Evolutionary conservation across 352 stramenopile genomes (phyloP).

Genomic region (Pilasporangium apinafurcum): DNA sequence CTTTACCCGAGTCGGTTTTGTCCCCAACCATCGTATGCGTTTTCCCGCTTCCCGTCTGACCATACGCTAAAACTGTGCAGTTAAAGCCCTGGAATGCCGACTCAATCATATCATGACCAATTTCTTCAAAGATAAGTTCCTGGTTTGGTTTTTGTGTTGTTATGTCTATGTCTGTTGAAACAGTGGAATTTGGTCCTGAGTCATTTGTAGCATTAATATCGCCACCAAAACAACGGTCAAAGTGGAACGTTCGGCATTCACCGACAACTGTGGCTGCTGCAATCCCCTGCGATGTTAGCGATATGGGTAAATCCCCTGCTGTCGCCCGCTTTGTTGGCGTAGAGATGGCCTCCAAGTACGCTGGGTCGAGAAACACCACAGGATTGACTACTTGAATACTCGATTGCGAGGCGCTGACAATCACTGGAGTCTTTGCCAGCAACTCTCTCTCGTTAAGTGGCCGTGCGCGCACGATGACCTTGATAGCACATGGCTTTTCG

Average conservation of each 20-base stretch:
- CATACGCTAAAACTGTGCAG: slow-evolving; percentile 78
- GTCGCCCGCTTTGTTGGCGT: slow-evolving; percentile 12
- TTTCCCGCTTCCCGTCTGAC: slow-evolving; percentile 76
- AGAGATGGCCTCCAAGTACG: slow-evolving; percentile 35
- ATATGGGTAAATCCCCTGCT: slow-evolving; percentile 9
- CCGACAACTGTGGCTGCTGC: slow-evolving; percentile 25
- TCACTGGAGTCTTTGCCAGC: slow-evolving; percentile 31
- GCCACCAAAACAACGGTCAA: slow-evolving; percentile 72
- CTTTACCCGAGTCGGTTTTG: slow-evolving; percentile 47
- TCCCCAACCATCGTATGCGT: slow-evolving; percentile 84
- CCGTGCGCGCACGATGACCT: slow-evolving; percentile 67
- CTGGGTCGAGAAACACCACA: slow-evolving; percentile 46
- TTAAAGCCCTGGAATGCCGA: slow-evolving; percentile 80
- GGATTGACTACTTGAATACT: slow-evolving; percentile 64
- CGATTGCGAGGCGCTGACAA: slow-evolving; percentile 41
- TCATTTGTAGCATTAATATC: slow-evolving; percentile 17
- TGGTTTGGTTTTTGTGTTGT: slow-evolving; percentile 51
- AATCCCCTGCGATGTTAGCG: slow-evolving; percentile 22
- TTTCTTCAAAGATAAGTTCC: slow-evolving; percentile 70
- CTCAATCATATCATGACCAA: slow-evolving; percentile 62
- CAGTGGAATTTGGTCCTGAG: slow-evolving; percentile 26
- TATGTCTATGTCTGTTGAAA: slow-evolving; percentile 33
- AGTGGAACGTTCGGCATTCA: slow-evolving; percentile 66
- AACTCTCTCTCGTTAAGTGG: slow-evolving; percentile 57
- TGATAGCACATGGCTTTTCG: slow-evolving; percentile 44